phyloP scores from a whole-genome alignment of 306 rosid genomes.

The Pterocarpus santalinus region DNA sequence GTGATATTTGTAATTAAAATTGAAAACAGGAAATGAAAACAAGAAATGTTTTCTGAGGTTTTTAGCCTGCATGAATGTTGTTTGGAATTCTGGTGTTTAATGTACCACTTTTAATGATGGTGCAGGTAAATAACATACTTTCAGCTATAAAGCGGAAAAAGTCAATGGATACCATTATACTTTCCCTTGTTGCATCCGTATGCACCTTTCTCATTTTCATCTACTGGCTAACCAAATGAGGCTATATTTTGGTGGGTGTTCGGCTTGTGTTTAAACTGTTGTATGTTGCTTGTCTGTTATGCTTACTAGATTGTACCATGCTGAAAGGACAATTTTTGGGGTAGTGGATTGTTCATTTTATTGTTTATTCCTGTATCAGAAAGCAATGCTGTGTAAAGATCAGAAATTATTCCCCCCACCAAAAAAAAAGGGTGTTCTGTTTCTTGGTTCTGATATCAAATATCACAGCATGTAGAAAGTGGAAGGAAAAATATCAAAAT shows the following conservation, averaged over 20 bases:
- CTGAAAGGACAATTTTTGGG: conserved; percentile 26
- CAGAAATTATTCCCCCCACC: neutral
- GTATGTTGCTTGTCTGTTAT: conserved; percentile 36
- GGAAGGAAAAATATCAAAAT: neutral
- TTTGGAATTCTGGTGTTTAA: conserved; percentile 32
- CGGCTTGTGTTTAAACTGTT: conserved; percentile 41
- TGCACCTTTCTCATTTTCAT: conserved; percentile 89
- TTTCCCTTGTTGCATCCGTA: conserved; percentile 85
- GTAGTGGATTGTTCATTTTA: conserved; percentile 48
- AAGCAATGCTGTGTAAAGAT: conserved; percentile 44
- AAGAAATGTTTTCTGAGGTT: too few relatives aligned
- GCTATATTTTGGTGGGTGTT: conserved; percentile 19
- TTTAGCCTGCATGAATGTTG: neutral
- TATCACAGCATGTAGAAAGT: conserved; percentile 27
- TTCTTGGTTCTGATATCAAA: conserved; percentile 33
- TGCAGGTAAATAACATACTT: conserved; percentile 87
- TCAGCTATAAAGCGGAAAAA: conserved; percentile 87
- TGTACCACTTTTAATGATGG: conserved; percentile 28
- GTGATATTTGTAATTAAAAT: too few relatives aligned
- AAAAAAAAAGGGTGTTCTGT: neutral
- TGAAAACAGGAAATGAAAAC: too few relatives aligned
- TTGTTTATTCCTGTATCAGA: conserved; percentile 47
- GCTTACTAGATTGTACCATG: conserved; percentile 37
- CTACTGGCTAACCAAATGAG: conserved; percentile 94
- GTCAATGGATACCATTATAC: conserved; percentile 91